Evolutionary conservation across 768 basidiomycete genomes (phyloP), one percentile per base, ranked within the genome.

Genomic region (Dendrothele bispora): DNA sequence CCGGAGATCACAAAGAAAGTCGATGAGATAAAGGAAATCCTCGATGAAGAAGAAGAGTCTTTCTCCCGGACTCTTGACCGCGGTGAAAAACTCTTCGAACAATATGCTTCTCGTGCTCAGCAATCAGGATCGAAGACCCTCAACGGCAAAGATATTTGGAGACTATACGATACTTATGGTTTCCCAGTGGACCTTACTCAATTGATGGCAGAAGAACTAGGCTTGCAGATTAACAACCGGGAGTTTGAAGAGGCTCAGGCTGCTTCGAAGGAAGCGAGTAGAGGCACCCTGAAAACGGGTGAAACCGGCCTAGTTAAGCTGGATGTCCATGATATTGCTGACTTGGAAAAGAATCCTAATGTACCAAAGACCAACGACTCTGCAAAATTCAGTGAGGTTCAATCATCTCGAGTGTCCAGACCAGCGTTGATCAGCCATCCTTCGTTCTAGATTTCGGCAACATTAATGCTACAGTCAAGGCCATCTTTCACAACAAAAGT

Each of bases 21-120:
- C 25, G 79, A 78, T 7, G 93, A 91, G 54, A 83, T 98, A 60
- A 92, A 93, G 62, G 92, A 97, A 65, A 93, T 99, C 52, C 77
- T 98, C 15, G 86, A 98, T 61, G 97, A 98, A 60, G 97, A 99
- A 67, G 97, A 99, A 62, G 90, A 90, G 55, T 97, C 95, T 0
- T 98, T 99, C 65, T 91, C 95, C 7, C 82, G 93, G n/a, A 98
- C 97, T 7, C 79, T 99, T 26, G 95, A 95, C 65, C 86, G 97
- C 24, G 97, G 97, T 26, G 97, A 99, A 72, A 91, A 86, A 61
- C 77, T 98, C 4, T 99, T 98, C 64, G 91, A 95, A 46, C 83
- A 89, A 56, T 97, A 91, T 65, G 89, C 88, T 18, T 61, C 72
- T 22, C 75, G 79, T 26, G 84, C 95, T 7, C 75, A 75, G 54